A percentile compares a stretch with the other conserved stretches of the same genome.
Evolutionary conservation across 139 green algal genomes (phyloP).

Genomic region (Nannochloris sp.): DNA sequence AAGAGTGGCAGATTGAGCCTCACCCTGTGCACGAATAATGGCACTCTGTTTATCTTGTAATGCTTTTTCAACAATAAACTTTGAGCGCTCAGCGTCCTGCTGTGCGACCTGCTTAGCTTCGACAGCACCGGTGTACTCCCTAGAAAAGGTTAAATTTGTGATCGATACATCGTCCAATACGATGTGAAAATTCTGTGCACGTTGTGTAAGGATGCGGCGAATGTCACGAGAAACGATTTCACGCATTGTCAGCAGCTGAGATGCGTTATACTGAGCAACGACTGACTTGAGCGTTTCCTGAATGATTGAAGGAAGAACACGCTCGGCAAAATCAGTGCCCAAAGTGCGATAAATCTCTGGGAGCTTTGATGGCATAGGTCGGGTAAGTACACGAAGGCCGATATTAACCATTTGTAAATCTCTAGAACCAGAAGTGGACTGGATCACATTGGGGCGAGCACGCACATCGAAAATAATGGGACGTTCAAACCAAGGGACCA

Average conservation of each 20-base stretch:
- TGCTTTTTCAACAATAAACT: conserved; percentile 96
- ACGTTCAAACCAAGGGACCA: conserved; percentile 96
- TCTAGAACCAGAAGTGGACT: conserved; percentile 80
- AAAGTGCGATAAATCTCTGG: conserved; percentile 92
- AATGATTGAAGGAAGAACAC: conserved; percentile 97
- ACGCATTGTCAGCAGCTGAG: conserved; percentile 94
- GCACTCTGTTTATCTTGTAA: conserved; percentile 91
- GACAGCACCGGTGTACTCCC: conserved; percentile 93
- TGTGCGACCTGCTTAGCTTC: conserved; percentile 98
- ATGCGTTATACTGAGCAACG: conserved; percentile 97
- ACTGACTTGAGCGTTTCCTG: conserved; percentile 65
- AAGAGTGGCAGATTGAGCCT: conserved; percentile 79
- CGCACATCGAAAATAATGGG: conserved; percentile 97
- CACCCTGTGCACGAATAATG: conserved; percentile 90
- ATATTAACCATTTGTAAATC: conserved; percentile 99
- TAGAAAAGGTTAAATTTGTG: conserved; percentile 93
- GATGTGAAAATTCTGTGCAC: conserved; percentile 92
- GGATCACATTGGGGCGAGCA: conserved; percentile 86
- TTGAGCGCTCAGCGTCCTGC: conserved; percentile 95
- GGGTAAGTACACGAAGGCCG: conserved; percentile 90
- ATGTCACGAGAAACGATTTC: conserved; percentile 93
- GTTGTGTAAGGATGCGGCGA: conserved; percentile 79
- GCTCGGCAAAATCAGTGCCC: conserved; percentile 84
- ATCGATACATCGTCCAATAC: conserved; percentile 98
- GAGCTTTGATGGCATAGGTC: conserved; percentile 75